Evolutionary conservation across 2,329 filamentous ascomycete species (phyloP).

Genomic region (Hortaea werneckii): DNA sequence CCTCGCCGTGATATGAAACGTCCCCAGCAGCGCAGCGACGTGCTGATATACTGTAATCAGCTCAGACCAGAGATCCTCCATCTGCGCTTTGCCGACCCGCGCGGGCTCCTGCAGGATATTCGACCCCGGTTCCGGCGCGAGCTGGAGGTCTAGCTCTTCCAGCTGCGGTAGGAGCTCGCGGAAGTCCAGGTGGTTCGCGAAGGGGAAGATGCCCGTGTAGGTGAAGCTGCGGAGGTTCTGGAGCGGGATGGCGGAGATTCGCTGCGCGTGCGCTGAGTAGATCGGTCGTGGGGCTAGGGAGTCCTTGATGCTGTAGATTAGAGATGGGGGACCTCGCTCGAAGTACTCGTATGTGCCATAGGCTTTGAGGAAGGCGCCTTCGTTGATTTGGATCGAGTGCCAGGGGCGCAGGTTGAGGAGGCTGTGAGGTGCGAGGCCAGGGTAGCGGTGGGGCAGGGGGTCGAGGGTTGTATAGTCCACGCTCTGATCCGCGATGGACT

Average conservation of each 20-base stretch:
- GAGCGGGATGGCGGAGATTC: conserved; percentile 4
- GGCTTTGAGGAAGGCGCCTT: conserved; percentile 62
- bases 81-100: conserved; percentile 32
- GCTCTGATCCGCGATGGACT: conserved; percentile 3
- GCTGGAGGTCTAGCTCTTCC: conserved; percentile 27
- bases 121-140: conserved; percentile 33
- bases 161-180: conserved; percentile 14
- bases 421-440: conserved; percentile 16
- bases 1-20: conserved; percentile 1
- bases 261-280: conserved; percentile 1
- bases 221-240: conserved; percentile 10
- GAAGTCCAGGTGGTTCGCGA: conserved; percentile 18
- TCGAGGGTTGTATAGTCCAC: not conserved
- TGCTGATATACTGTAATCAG: conserved; percentile 15
- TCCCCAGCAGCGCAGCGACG: conserved; percentile 7
- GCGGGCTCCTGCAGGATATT: conserved; percentile 28
- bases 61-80: conserved; percentile 30
- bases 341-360: conserved; percentile 66
- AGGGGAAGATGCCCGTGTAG: conserved; percentile 27
- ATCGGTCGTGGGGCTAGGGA: conserved; percentile 9
- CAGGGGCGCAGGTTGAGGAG: conserved; percentile 55
- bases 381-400: conserved; percentile 58
- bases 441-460: conserved; percentile 7
- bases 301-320: conserved; percentile 21
- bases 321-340: conserved; percentile 42